Conservation (phyloP, 179 eudicot species). For the Sideroxylon spinosum region DNA sequence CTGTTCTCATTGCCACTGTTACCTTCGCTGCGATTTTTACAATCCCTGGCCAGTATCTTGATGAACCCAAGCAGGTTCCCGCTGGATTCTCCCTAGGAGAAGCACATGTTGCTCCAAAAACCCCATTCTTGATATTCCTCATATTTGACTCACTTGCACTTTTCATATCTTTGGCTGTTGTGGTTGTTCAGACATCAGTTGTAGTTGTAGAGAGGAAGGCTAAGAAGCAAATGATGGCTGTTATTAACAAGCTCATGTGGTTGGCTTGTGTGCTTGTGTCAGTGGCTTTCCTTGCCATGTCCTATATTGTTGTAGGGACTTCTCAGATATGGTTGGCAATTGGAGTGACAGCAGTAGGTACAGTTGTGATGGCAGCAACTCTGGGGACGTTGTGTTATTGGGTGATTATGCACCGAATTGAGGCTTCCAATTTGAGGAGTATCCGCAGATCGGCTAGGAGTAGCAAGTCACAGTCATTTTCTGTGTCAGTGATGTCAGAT, state of each 20-base stretch:
- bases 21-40: constrained; percentile 53
- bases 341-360: constrained; percentile 39
- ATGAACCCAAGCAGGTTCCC: constrained; percentile 23
- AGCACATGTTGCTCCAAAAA: constrained; percentile 36
- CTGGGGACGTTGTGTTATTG: constrained; percentile 48
- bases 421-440: constrained; percentile 41
- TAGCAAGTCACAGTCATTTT: constrained; percentile 36
- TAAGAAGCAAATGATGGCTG: constrained; percentile 48
- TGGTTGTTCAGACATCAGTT: constrained; percentile 52
- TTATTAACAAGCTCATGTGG: constrained; percentile 56
- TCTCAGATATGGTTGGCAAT: constrained; percentile 37
- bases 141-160: constrained; percentile 51
- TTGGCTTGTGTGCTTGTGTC: constrained; percentile 47
- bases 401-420: constrained; percentile 46
- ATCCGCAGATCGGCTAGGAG: constrained; percentile 33
- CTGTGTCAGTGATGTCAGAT: constrained; percentile 32
- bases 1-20: constrained; percentile 50
- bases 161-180: constrained; percentile 55
- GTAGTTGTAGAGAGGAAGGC: constrained; percentile 48
- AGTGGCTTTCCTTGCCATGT: constrained; percentile 47
- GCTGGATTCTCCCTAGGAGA: constrained; percentile 39
- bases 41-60: constrained; percentile 45
- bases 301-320: constrained; percentile 37
- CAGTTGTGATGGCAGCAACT: constrained; percentile 36
- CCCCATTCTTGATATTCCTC: constrained; percentile 36